Conservation (phyloP, 2,329 filamentous ascomycete species). For the Aspergillus nomiae region DNA sequence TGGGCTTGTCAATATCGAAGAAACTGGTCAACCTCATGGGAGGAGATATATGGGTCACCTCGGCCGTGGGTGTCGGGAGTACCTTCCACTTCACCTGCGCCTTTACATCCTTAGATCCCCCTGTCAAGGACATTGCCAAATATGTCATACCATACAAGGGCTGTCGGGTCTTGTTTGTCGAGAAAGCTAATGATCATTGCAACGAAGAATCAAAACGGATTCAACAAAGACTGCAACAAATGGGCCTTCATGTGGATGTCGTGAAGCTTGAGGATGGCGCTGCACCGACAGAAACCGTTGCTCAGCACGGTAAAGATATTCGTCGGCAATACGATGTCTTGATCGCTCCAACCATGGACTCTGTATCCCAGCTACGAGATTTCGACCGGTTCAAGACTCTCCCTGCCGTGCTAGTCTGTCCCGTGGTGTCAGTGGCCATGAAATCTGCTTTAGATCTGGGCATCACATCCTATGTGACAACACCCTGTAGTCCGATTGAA, state of each 20-base stretch:
- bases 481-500: constrained; percentile 90
- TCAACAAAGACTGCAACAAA: constrained; percentile 71
- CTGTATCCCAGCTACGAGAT: constrained; percentile 76
- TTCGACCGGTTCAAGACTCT: constrained; percentile 98
- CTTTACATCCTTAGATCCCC: constrained; percentile 79
- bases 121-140: constrained; percentile 70
- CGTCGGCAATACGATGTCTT: constrained; percentile 85
- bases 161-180: constrained; percentile 91
- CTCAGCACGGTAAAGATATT: constrained; percentile 49
- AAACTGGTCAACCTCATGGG: constrained; percentile 94
- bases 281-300: constrained; percentile 56
- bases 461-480: constrained; percentile 99
- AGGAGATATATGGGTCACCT: constrained; percentile 94
- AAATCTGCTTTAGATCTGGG: constrained; percentile 93
- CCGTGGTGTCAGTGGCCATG: constrained; percentile 84
- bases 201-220: constrained; percentile 69
- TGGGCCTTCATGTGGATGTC: constrained; percentile 80
- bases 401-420: constrained; percentile 88
- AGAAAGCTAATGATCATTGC: constrained; percentile 72
- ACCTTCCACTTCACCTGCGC: constrained; percentile 96
- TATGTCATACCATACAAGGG: constrained; percentile 88
- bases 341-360: constrained; percentile 90
- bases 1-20: constrained; percentile 93
- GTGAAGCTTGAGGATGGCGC: constrained; percentile 73
- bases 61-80: constrained; percentile 86